Conservation (phyloP, 352 stramenopile genomes). For the Peronospora farinosa region DNA sequence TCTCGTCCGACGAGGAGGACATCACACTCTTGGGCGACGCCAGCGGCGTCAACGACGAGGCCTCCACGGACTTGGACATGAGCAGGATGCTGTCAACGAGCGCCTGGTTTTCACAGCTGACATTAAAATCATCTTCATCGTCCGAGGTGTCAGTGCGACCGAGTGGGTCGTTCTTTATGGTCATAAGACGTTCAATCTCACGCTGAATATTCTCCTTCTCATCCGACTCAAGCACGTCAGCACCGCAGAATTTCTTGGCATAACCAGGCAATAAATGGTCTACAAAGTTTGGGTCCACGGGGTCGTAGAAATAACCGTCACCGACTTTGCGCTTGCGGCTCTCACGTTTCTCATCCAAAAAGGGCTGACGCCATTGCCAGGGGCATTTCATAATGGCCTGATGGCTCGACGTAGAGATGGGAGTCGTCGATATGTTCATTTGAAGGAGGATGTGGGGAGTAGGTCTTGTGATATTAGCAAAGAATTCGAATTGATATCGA, state of each 20-base stretch:
- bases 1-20: constrained; percentile 43
- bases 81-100: constrained; percentile 74
- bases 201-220: constrained; percentile 79
- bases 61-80: constrained; percentile 65
- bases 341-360: constrained; percentile 76
- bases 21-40: constrained; percentile 60
- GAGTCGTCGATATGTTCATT: constrained; percentile 50
- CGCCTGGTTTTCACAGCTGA: constrained; percentile 54
- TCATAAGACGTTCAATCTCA: constrained; percentile 78
- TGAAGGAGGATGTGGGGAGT: constrained; percentile 10
- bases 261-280: constrained; percentile 75
- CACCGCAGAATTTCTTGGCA: constrained; percentile 72
- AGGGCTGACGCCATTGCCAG: constrained; percentile 82
- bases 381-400: constrained; percentile 86
- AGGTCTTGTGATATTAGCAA: constrained; percentile 1
- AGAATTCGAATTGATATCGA: neutral
- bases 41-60: constrained; percentile 41
- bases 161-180: constrained; percentile 50
- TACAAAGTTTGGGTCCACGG: constrained; percentile 80
- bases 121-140: constrained; percentile 27
- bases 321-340: constrained; percentile 80
- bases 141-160: constrained; percentile 18
- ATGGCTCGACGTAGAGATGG: constrained; percentile 48
- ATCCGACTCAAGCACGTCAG: constrained; percentile 57
- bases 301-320: constrained; percentile 80